These are phyloP conservation scores for Colletotrichum navitas DNA, from an alignment of 2,329 filamentous ascomycete genomes.

Conservation along the genomic window DNA sequence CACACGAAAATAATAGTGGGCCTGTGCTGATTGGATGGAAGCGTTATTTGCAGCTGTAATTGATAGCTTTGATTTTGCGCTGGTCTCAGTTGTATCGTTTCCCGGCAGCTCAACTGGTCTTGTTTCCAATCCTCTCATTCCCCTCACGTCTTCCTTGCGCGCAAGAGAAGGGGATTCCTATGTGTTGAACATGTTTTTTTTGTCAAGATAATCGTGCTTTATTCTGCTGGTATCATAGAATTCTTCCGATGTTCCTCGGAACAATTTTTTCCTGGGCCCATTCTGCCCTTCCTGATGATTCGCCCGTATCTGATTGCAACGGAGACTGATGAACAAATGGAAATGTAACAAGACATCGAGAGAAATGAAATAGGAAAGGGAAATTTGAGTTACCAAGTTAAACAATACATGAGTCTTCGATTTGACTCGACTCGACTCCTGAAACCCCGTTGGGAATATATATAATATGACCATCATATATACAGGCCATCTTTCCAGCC, in stretches of 20 bases:
- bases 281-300: not conserved
- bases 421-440: constrained; percentile 39
- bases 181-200: constrained; percentile 32
- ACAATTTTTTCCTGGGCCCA: constrained; percentile 17
- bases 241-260: constrained; percentile 16
- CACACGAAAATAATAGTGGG: not conserved
- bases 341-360: constrained; percentile 17
- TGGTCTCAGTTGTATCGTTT: constrained; percentile 21
- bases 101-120: not conserved
- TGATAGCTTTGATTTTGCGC: constrained; percentile 23
- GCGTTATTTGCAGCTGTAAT: constrained; percentile 17
- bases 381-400: constrained; percentile 36
- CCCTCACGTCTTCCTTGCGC: not conserved
- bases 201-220: constrained; percentile 31
- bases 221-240: constrained; percentile 39
- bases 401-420: constrained; percentile 41
- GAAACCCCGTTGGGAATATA: constrained; percentile 45
- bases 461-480: constrained; percentile 46
- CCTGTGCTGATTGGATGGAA: not conserved
- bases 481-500: constrained; percentile 46
- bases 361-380: constrained; percentile 4
- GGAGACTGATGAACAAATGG: constrained; percentile 21
- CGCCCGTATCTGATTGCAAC: not conserved
- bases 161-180: not conserved
- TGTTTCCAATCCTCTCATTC: not conserved